These are phyloP conservation scores for Laguncularia racemosa DNA, from an alignment of 345 rosid genomes.

Conservation along the genomic window DNA sequence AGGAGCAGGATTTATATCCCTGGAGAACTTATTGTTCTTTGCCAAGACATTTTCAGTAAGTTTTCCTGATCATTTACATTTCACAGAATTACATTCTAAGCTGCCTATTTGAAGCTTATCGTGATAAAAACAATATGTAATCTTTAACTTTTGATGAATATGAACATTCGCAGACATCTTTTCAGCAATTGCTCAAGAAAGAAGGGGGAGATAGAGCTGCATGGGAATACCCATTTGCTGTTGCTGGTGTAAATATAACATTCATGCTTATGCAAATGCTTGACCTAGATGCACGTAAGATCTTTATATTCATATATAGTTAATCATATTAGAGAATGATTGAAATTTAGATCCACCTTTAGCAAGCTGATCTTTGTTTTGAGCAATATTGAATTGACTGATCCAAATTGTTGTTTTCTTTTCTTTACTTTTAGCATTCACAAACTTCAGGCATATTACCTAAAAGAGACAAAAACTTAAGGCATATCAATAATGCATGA, in stretches of 20 bases:
- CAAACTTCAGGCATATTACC: no score
- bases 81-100: not conserved
- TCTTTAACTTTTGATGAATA: not conserved
- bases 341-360: not conserved
- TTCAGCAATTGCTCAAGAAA: conserved; percentile 55
- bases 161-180: conserved; percentile 47
- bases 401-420: no score
- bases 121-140: not conserved
- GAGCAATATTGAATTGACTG: no score
- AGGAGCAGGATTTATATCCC: conserved; percentile 91
- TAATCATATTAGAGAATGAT: not conserved
- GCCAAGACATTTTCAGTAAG: conserved; percentile 79
- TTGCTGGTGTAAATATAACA: conserved; percentile 90
- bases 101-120: not conserved
- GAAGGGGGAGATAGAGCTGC: conserved; percentile 79
- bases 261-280: conserved; percentile 99
- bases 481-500: conserved; percentile 7
- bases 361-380: not conserved
- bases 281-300: conserved; percentile 80
- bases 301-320: not conserved
- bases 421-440: no score
- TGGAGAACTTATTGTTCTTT: conserved; percentile 89
- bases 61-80: conserved; percentile 1
- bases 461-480: not conserved
- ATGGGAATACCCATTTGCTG: conserved; percentile 98